These are phyloP conservation scores for Ustilago curta DNA, from an alignment of 1,284 basidiomycete genomes.

Conservation along the genomic window DNA sequence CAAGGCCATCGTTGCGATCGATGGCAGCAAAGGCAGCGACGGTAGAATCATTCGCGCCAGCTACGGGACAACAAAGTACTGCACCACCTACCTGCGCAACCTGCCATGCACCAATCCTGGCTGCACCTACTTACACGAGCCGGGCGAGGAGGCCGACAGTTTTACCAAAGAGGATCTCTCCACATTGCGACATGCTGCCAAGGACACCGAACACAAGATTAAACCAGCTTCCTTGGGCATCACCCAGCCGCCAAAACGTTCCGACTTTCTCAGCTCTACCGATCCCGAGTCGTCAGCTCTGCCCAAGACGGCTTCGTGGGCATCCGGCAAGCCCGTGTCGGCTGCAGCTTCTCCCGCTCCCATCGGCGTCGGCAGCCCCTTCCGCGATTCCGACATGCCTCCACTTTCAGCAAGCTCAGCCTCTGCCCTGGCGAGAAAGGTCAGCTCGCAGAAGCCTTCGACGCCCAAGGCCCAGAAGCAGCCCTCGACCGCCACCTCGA, in stretches of 20 bases:
- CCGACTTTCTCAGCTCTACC: conserved; percentile 25
- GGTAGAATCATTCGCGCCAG: conserved; percentile 80
- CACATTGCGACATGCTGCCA: conserved; percentile 67
- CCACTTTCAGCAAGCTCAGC: conserved; percentile 54
- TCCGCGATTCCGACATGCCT: conserved; percentile 62
- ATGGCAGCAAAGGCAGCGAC: conserved; percentile 77
- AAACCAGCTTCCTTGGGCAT: conserved; percentile 60
- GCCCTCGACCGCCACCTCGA: conserved; percentile 11
- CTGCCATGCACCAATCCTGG: conserved; percentile 85
- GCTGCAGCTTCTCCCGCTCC: conserved; percentile 32
- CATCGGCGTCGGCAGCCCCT: conserved; percentile 42
- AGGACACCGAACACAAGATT: conserved; percentile 67
- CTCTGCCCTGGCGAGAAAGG: conserved; percentile 44
- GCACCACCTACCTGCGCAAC: conserved; percentile 92
- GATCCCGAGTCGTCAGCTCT: conserved; percentile 60
- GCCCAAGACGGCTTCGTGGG: conserved; percentile 68
- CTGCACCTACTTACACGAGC: conserved; percentile 96
- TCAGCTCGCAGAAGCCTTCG: conserved; percentile 48
- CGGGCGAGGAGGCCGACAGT: conserved; percentile 97
- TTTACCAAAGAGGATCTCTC: conserved; percentile 71
- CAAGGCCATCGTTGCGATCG: conserved; percentile 89
- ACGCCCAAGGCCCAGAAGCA: conserved; percentile 47
- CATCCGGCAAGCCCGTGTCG: conserved; percentile 59
- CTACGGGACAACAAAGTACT: conserved; percentile 97
- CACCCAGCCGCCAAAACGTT: conserved; percentile 46